These are phyloP conservation scores for Coemansia sp. DNA, from an alignment of 192 early-diverging fungal species.

Conservation along the genomic window DNA sequence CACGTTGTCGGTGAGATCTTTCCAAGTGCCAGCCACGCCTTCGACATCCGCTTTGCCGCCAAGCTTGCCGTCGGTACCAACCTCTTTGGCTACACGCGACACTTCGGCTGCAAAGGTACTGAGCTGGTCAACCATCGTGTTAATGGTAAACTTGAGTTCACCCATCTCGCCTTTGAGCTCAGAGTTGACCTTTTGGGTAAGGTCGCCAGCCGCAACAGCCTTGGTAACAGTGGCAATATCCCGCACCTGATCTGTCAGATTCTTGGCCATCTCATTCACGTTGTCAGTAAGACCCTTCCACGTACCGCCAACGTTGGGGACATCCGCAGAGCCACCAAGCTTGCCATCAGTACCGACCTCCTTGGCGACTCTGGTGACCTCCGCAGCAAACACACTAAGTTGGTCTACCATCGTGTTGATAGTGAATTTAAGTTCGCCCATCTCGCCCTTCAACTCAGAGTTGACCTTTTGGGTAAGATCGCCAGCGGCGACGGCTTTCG, in stretches of 20 bases:
- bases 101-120: conserved; percentile 63
- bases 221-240: conserved; percentile 61
- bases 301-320: conserved; percentile 16
- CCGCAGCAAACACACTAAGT: conserved; percentile 50
- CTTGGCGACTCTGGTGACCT: conserved; percentile 68
- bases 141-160: conserved; percentile 60
- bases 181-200: conserved; percentile 57
- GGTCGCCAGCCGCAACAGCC: conserved; percentile 61
- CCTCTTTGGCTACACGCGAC: conserved; percentile 62
- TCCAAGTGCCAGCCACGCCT: conserved; percentile 58
- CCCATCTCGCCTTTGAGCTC: conserved; percentile 60
- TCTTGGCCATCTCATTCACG: conserved; percentile 61
- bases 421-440: conserved; percentile 14
- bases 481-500: conserved; percentile 21
- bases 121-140: conserved; percentile 64
- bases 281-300: conserved; percentile 47
- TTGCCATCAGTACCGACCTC: conserved; percentile 70
- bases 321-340: conserved; percentile 14
- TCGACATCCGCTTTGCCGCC: conserved; percentile 58
- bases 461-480: conserved; percentile 20
- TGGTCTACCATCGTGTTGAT: conserved; percentile 37
- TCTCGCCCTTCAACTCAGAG: conserved; percentile 16
- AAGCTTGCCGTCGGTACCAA: conserved; percentile 64
- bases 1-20: conserved; percentile 59
- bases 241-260: conserved; percentile 60